Base-by-base conservation (phyloP, 164 flowering plant species). In the Houttuynia cordata region DNA sequence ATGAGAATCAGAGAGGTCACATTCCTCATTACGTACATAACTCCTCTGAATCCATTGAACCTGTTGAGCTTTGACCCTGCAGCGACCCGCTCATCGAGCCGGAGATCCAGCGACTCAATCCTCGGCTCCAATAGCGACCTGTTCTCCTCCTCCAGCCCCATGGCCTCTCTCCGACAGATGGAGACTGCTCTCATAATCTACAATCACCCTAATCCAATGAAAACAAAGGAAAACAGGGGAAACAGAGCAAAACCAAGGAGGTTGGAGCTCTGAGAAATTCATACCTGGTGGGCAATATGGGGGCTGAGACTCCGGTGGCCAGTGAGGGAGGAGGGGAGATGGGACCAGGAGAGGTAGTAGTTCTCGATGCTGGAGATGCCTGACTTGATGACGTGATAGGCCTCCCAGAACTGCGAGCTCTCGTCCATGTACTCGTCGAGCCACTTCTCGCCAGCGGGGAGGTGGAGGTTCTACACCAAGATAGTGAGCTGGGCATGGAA, bases 341-440 rank as follows among this genome's bases (percentile, higher is more conserved):
- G 78, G 24, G 72, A 62, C 7, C 82, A 86, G 4, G 95, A 64
- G 1, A 88, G 79, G 70, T 75, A 85, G 73, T 79, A 87, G 68
- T 68, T 80, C 65, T 92, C 98, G 74, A 88, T 75, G 58, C 75
- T 76, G 1, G 96, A 84, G 53, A 88, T 65, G 51, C 86, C 95
- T 6, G 91, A 74, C 70, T 92, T 92, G 57, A 92, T 77, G 51
- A 89, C 84, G 67, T 75, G 91, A 55, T 93, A 92, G 42, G 84
- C 89, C 1, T 90, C 97, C 99, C 99, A 93, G 14, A 93, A 87
- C 71, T 78, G 80, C 18, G 95, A 81, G 71, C 89, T 90, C 58
- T 93, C 99, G 61, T 93, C 99, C 99, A 93, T 93, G 81, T 88
- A 93, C 65, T 93, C 99, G 53, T 93, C 91, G 13, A 93, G 91